Base-by-base conservation (phyloP, 1,139 yeast species). In the Entelexis sorbosivorans region DNA sequence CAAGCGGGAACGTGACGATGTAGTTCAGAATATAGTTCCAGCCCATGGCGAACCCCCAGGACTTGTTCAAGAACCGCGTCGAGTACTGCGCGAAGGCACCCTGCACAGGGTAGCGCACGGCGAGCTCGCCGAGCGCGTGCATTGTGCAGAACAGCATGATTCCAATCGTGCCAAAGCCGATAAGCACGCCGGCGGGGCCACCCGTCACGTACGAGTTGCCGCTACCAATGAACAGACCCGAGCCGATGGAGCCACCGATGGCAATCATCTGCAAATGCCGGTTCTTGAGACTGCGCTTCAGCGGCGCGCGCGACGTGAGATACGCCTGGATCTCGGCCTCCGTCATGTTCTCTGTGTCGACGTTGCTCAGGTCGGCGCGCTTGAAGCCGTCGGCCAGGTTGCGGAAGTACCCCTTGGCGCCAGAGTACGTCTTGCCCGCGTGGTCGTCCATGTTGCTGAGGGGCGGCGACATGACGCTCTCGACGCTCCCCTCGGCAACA, bases 11-110 rank as follows among this genome's bases (percentile, higher is more conserved):
- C 24, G 82, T 82, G 54, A 83, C 77, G 44, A 84, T 67, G 91
- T 93, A 85, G 70, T 81, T 87, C 61, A 85, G 65, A 52, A 82
- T 82, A 65, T 85, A 86, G 66, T 82, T 84, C 87, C 89, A 83
- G 49, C 88, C 84, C 63, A 82, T 57, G n/a, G 63, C 63, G 63
- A 82, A 82, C 10, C 93, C 93, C 79, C 88, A 78, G 9, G 87
- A 81, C 2, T 78, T 74, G 60, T 84, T 93, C 39, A 86, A 70
- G 59, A 84, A 81, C 52, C 82, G 73, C 5, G 85, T 71, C 34
- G 86, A 77, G 65, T 80, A 84, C 52, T 82, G 77, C 43, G 82
- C 75, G 67, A 83, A 85, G 1, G 89, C 86, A 60, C 95, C 95
- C 51, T 83, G 73, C 44, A 85, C 79, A 39, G 93, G 89, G 66